Evolutionary conservation across 345 rosid genomes (phyloP).

Genomic region (Acer negundo): DNA sequence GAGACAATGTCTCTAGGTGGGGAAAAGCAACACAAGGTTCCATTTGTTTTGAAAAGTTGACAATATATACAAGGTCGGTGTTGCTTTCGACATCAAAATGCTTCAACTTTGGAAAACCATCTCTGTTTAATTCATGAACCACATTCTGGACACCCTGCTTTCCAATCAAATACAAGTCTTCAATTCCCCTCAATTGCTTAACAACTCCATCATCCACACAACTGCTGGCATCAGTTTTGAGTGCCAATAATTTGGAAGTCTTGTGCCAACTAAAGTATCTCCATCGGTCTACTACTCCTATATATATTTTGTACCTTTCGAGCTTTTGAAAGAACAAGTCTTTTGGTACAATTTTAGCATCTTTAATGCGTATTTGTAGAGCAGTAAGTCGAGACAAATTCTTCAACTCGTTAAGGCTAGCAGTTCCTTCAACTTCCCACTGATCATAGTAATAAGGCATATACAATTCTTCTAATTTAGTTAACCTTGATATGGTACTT

Average conservation of each 20-base stretch:
- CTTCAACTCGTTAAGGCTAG: too few species aligned
- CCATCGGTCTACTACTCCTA: too few species aligned
- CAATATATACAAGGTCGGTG: neutral
- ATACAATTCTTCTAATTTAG: constrained; percentile 31
- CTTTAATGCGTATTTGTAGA: too few species aligned
- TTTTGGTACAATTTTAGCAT: too few species aligned
- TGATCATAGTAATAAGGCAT: constrained; percentile 12
- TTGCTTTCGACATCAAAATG: neutral
- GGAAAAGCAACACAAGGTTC: too few species aligned
- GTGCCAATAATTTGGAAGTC: neutral
- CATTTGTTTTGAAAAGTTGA: too few species aligned
- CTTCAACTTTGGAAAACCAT: constrained; percentile 16
- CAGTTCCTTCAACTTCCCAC: constrained; percentile 20
- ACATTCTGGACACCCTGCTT: neutral
- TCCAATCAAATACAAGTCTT: constrained; percentile 12
- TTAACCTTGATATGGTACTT: constrained; percentile 16
- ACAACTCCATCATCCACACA: neutral
- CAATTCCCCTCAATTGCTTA: neutral
- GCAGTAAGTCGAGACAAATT: too few species aligned
- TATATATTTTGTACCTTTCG: too few species aligned
- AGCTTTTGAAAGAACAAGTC: too few species aligned
- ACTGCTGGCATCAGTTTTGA: too few species aligned
- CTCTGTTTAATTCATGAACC: neutral
- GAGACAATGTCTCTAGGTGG: too few species aligned
- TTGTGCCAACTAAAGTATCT: too few species aligned